A percentile compares a stretch with the other conserved stretches of the same genome.
Conservation (phyloP, 2,329 filamentous ascomycete species). For the Colletotrichum musicola region DNA sequence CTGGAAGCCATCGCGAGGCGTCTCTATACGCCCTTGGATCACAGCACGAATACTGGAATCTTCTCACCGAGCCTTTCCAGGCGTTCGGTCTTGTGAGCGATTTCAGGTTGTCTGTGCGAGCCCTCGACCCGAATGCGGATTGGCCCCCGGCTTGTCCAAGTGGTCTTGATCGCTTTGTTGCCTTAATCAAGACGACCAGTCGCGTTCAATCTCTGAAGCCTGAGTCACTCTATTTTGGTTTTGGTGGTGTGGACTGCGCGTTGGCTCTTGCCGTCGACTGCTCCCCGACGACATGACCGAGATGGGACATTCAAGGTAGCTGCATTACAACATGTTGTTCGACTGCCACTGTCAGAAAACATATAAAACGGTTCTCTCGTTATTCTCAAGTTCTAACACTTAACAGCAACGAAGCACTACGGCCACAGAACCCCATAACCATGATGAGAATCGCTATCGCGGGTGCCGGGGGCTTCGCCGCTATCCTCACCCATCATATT, state of each 20-base stretch:
- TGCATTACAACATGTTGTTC: neutral
- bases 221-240: conserved; percentile 20
- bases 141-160: neutral
- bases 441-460: conserved; percentile 65
- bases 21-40: neutral
- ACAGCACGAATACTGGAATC: neutral
- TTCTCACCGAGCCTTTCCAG: neutral
- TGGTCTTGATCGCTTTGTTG: conserved; percentile 2
- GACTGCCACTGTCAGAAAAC: neutral
- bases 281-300: neutral
- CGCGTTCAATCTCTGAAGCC: neutral
- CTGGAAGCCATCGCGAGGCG: neutral
- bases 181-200: conserved; percentile 23
- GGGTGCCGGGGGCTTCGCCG: conserved; percentile 60
- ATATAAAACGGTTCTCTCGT: neutral
- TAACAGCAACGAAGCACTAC: neutral
- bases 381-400: neutral
- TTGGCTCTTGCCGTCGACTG: neutral
- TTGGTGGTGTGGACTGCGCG: conserved; percentile 17
- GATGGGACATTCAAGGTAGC: conserved; percentile 12
- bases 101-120: neutral
- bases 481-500: conserved; percentile 65
- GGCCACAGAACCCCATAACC: neutral
- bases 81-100: neutral
- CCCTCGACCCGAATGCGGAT: neutral